phyloP scores from a whole-genome alignment of 495 filamentous ascomycete genomes.

The Hapsidospora chrysogenum region DNA sequence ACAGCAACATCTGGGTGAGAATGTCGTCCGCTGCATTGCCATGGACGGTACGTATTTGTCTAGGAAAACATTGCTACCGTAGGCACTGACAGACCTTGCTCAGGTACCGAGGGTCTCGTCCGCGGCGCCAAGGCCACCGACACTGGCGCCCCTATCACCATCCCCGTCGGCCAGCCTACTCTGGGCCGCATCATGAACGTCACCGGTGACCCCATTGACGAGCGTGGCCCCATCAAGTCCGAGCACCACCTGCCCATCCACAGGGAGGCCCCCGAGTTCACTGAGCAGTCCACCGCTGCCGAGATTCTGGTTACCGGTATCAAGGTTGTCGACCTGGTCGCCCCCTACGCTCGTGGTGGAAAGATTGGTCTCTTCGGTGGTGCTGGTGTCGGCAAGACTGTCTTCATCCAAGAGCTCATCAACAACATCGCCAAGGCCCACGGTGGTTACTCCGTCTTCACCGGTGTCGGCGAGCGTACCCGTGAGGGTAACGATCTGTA shows the following conservation, averaged over 20 bases:
- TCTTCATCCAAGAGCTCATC: conserved; percentile 99
- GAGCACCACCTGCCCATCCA: conserved; percentile 80
- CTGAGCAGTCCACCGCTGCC: conserved; percentile 85
- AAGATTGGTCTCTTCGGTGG: conserved; percentile 99
- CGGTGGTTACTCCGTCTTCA: conserved; percentile 99
- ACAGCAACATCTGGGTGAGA: conserved; percentile 99
- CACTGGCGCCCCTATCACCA: conserved; percentile 89
- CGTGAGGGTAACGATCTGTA: conserved; percentile 99
- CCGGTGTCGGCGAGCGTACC: conserved; percentile 99
- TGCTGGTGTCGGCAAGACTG: conserved; percentile 99
- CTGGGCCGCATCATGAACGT: conserved; percentile 99
- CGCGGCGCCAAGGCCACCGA: conserved; percentile 74
- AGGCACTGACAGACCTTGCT: not conserved
- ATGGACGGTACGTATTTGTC: conserved; percentile 79
- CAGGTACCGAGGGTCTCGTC: conserved; percentile 97
- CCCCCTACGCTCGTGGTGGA: conserved; percentile 99
- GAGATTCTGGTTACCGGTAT: conserved; percentile 98
- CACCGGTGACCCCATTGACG: conserved; percentile 99
- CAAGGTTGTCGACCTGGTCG: conserved; percentile 98
- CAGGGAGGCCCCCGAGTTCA: conserved; percentile 78
- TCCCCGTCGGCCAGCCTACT: conserved; percentile 87
- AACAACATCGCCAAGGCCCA: conserved; percentile 99
- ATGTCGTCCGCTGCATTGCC: conserved; percentile 98
- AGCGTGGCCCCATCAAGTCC: conserved; percentile 94
- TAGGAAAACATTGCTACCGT: not conserved